These are phyloP conservation scores for Colletotrichum paranaense DNA, from an alignment of 2,329 filamentous ascomycete genomes.

Conservation along the genomic window DNA sequence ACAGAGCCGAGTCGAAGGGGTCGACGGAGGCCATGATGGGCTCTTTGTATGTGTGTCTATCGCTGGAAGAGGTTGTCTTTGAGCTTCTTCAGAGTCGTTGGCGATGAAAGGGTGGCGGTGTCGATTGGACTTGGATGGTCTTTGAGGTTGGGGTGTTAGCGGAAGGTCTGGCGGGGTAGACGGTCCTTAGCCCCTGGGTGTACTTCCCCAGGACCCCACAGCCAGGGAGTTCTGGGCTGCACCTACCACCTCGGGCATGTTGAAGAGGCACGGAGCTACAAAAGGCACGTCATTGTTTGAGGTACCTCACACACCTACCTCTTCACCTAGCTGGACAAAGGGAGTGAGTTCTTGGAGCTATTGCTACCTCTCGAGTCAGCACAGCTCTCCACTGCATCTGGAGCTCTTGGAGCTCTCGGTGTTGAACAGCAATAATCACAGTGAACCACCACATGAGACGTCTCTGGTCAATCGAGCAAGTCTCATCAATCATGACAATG, in stretches of 20 bases:
- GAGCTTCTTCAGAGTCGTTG: background rate
- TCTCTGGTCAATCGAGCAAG: background rate
- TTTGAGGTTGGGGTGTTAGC: constrained; percentile 23
- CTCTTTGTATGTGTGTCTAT: background rate
- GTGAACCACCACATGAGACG: background rate
- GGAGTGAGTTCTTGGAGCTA: background rate
- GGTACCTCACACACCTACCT: background rate
- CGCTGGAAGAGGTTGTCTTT: background rate
- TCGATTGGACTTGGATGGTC: background rate
- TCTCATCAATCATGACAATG: background rate
- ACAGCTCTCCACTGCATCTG: background rate
- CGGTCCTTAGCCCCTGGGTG: constrained; percentile 16
- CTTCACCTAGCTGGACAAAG: background rate
- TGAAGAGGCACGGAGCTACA: constrained; percentile 1
- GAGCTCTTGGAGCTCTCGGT: background rate
- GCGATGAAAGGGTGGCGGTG: constrained; percentile 7
- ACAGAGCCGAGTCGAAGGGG: constrained; percentile 83
- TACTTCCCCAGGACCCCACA: constrained; percentile 22
- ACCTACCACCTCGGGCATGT: constrained; percentile 14
- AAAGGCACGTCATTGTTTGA: constrained; percentile 6
- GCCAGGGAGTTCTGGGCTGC: constrained; percentile 14
- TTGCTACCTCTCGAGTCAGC: background rate
- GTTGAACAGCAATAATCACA: background rate
- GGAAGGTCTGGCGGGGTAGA: constrained; percentile 18
- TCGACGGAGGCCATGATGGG: constrained; percentile 65